Conservation (phyloP, 2,329 filamentous ascomycete species). For the Thielaviopsis punctulata region DNA sequence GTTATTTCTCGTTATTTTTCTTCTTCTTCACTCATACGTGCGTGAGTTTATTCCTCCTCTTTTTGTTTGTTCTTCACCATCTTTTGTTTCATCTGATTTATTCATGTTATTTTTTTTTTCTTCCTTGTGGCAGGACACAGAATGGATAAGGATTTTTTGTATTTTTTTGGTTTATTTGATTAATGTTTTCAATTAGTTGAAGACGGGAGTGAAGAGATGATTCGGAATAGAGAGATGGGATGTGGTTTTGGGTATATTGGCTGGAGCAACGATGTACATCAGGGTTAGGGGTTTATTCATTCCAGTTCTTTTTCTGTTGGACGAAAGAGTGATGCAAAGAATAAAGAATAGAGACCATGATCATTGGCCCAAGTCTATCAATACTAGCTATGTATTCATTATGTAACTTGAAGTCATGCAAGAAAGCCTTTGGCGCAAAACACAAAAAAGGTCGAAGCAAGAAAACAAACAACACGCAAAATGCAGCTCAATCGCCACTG, state of each 20-base stretch:
- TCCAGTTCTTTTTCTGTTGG: neutral
- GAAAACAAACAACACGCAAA: neutral
- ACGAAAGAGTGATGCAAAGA: neutral
- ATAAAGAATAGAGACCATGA: neutral
- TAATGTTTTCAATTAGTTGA: neutral
- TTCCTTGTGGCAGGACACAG: neutral
- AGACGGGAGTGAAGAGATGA: too few species aligned
- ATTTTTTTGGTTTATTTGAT: neutral
- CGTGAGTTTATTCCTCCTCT: neutral
- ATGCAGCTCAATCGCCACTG: constrained; percentile 33
- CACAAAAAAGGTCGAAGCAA: neutral
- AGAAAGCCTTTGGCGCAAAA: neutral
- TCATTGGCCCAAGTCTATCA: neutral
- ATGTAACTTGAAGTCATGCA: too few species aligned
- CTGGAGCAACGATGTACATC: neutral
- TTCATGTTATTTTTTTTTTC: neutral
- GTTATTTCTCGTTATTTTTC: neutral
- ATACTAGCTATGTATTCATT: too few species aligned
- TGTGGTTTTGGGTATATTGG: neutral
- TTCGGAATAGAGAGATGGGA: too few species aligned
- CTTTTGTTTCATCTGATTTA: neutral
- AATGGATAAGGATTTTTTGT: neutral
- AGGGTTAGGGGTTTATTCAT: neutral
- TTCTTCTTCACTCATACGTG: neutral
- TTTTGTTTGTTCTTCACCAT: neutral